Conservation (phyloP, 371 early-diverging fungal genomes). For the Apophysomyces trapeziformis region DNA sequence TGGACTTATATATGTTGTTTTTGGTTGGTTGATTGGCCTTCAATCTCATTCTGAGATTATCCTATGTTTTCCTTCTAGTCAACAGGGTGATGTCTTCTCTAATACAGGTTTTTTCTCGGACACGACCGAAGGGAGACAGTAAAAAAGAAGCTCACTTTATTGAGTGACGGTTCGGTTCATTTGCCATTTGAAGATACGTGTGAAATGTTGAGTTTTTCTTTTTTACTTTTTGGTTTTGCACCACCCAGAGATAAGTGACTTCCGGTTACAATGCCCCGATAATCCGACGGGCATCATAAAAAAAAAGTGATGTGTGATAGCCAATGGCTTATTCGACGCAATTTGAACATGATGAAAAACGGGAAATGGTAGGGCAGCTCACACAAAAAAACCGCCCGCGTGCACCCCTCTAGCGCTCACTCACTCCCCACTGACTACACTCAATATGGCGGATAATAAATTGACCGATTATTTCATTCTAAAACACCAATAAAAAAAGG, state of each 20-base stretch:
- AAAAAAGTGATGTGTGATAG: neutral
- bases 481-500: neutral
- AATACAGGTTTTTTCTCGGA: neutral
- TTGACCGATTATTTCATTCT: neutral
- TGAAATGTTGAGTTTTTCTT: neutral
- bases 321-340: constrained; percentile 8
- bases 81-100: neutral
- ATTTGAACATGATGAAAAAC: neutral
- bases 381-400: no score
- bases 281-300: neutral
- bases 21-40: neutral
- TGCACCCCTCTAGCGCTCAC: no score
- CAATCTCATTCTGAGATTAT: neutral
- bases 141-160: neutral
- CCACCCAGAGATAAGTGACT: constrained; percentile 4
- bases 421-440: no score
- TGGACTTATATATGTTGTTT: neutral
- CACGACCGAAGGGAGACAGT: neutral
- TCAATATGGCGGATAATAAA: constrained; percentile 3
- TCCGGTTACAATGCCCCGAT: constrained; percentile 4
- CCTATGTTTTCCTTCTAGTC: neutral
- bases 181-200: neutral
- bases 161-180: no score
- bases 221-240: neutral
- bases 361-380: neutral